phyloP scores from a whole-genome alignment of 495 filamentous ascomycete species.

The Platismatia glauca region DNA sequence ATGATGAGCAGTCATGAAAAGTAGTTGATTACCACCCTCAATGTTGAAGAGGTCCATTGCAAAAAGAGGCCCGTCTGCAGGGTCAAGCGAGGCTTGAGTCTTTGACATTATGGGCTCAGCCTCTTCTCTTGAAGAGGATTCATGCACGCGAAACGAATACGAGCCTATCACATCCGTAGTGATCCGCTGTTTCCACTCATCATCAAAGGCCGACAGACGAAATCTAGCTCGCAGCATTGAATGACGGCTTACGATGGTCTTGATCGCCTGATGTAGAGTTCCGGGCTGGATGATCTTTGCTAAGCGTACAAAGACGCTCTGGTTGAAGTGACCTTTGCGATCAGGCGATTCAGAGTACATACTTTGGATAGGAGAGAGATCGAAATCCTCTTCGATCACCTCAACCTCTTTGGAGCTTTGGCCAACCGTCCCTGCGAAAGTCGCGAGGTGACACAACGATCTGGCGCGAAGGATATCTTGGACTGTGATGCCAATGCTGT shows the following conservation, averaged over 20 bases:
- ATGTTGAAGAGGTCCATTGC: slow-evolving; percentile 43
- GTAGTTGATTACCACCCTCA: slow-evolving; percentile 35
- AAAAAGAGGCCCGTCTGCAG: slow-evolving; percentile 36
- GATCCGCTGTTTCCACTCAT: slow-evolving; percentile 32
- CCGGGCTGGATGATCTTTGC: slow-evolving; percentile 39
- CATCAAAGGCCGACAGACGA: slow-evolving; percentile 24
- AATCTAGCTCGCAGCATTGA: slow-evolving; percentile 70
- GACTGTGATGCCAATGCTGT: slow-evolving; percentile 47
- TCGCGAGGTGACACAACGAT: slow-evolving; percentile 38
- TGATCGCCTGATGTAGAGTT: slow-evolving; percentile 45
- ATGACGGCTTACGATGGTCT: slow-evolving; percentile 53
- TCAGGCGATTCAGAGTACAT: slow-evolving; percentile 55
- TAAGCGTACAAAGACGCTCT: slow-evolving; percentile 55
- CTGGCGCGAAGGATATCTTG: slow-evolving; percentile 41
- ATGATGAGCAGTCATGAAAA: slow-evolving; percentile 62
- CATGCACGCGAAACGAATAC: slow-evolving; percentile 31
- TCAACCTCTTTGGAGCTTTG: slow-evolving; percentile 33
- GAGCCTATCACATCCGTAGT: slow-evolving; percentile 33
- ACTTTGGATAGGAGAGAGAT: slow-evolving; percentile 62
- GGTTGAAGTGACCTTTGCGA: slow-evolving; percentile 62
- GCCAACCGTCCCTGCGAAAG: slow-evolving; percentile 28
- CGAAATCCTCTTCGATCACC: slow-evolving; percentile 43
- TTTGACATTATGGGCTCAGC: slow-evolving; percentile 26
- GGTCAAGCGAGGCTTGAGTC: slow-evolving; percentile 39
- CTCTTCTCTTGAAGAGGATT: slow-evolving; percentile 18